phyloP scores from a whole-genome alignment of 2,329 filamentous ascomycete species.

The Escovopsis sp. region DNA sequence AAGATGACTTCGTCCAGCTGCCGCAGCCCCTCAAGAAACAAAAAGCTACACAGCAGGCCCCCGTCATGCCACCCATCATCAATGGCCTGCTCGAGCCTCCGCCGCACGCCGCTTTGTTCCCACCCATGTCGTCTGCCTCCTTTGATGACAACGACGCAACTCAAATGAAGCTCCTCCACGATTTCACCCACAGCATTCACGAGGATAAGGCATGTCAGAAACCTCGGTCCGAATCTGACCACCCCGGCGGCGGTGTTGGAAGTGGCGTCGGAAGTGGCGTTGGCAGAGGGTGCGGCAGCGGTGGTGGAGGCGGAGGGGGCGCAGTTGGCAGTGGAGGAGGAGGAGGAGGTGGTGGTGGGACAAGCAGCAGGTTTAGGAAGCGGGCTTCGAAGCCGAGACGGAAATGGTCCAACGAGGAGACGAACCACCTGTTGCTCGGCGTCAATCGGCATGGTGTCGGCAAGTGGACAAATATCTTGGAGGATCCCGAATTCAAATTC shows the following conservation, averaged over 20 bases:
- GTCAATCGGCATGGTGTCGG: conserved; percentile 48
- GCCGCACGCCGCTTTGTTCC: conserved; percentile 44
- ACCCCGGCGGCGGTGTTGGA: conserved; percentile 3
- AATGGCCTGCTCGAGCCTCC: conserved; percentile 48
- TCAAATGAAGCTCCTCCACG: conserved; percentile 26
- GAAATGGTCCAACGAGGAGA: conserved; percentile 52
- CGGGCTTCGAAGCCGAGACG: conserved; percentile 41
- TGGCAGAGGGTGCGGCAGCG: too few species aligned
- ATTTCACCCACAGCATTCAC: conserved; percentile 19
- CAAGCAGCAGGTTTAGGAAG: conserved; percentile 28
- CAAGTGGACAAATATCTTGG: conserved; percentile 49
- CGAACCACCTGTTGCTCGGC: conserved; percentile 43
- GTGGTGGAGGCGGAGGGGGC: too few species aligned
- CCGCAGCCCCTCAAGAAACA: conserved; percentile 51
- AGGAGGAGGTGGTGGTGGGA: too few species aligned
- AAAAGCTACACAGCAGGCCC: conserved; percentile 39
- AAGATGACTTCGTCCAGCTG: conserved; percentile 48
- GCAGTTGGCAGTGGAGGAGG: too few species aligned
- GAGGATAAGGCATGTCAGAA: conserved; percentile 11
- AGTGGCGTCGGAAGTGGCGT: too few species aligned
- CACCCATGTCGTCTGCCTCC: conserved; percentile 42
- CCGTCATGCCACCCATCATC: conserved; percentile 46
- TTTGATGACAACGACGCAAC: conserved; percentile 33
- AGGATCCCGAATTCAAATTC: conserved; percentile 44
- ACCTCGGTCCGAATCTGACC: conserved; percentile 17